A percentile compares a stretch with the other conserved stretches of the same genome.
Evolutionary conservation across 139 green algal genomes (phyloP).

Genomic region (Nannochloris sp.): DNA sequence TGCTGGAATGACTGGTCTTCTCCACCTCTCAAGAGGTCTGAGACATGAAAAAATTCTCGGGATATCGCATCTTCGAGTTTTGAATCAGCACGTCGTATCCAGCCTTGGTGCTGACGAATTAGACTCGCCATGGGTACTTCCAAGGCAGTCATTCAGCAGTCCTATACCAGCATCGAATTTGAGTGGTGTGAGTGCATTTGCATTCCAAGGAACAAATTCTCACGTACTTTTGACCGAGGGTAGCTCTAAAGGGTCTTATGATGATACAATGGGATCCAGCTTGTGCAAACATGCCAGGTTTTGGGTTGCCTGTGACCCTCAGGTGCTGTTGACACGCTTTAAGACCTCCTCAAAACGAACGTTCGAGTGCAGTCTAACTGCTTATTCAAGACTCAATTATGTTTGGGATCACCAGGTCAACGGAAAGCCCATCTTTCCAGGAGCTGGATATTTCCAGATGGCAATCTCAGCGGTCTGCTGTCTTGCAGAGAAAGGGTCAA

Average conservation of each 20-base stretch:
- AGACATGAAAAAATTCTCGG: constrained; percentile 20
- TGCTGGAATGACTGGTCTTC: constrained; percentile 57
- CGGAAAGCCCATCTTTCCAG: constrained; percentile 51
- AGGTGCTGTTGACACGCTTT: constrained; percentile 12
- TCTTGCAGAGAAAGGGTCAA: neutral
- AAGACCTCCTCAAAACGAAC: neutral
- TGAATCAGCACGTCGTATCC: constrained; percentile 58
- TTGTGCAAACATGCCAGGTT: constrained; percentile 10
- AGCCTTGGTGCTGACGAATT: constrained; percentile 18
- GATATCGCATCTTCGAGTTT: constrained; percentile 52
- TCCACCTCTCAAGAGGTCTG: constrained; percentile 21
- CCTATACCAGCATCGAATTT: neutral
- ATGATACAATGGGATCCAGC: neutral
- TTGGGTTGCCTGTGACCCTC: constrained; percentile 15
- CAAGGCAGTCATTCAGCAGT: constrained; percentile 1
- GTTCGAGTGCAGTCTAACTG: constrained; percentile 19
- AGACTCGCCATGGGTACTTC: constrained; percentile 14
- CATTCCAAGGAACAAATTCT: constrained; percentile 71
- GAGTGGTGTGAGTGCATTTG: constrained; percentile 63
- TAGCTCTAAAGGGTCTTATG: neutral
- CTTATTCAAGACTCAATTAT: constrained; percentile 34
- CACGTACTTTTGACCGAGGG: constrained; percentile 38
- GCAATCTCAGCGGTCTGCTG: constrained; percentile 25
- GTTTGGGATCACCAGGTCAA: constrained; percentile 62
- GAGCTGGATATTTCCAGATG: constrained; percentile 58